Conservation (phyloP, 2,329 filamentous ascomycete genomes). For the Calonectria fujianensis region DNA sequence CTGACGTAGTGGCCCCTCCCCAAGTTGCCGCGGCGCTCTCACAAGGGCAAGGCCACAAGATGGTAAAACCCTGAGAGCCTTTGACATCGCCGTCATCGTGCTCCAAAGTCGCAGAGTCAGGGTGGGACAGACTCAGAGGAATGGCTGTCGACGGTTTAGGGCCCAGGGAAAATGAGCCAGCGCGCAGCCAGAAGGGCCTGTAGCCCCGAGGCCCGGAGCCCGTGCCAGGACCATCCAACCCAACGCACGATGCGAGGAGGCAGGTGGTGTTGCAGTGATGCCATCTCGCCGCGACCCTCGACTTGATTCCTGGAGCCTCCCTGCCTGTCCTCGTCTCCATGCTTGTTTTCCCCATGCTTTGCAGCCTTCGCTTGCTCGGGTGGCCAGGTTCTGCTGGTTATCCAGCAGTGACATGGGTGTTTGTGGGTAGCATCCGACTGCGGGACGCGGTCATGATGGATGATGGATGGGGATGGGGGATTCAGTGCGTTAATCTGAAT, state of each 20-base stretch:
- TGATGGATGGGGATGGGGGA: constrained; percentile 36
- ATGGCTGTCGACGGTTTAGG: constrained; percentile 13
- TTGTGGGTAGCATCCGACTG: constrained; percentile 49
- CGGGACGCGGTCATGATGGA: constrained; percentile 41
- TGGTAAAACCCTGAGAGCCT: constrained; percentile 49
- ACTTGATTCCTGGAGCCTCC: constrained; percentile 42
- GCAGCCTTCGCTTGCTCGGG: constrained; percentile 47
- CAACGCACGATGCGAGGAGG: constrained; percentile 46
- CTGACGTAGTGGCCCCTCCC: constrained; percentile 55
- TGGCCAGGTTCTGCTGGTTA: constrained; percentile 44
- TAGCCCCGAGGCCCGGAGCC: constrained; percentile 26
- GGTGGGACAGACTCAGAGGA: constrained; percentile 51
- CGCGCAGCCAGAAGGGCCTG: constrained; percentile 19
- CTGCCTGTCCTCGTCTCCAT: constrained; percentile 36
- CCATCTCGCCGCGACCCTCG: constrained; percentile 48
- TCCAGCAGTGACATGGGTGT: constrained; percentile 43
- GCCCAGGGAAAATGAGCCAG: constrained; percentile 20
- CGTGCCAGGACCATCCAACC: constrained; percentile 33
- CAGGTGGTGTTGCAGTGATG: constrained; percentile 55
- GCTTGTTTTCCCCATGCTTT: constrained; percentile 46
- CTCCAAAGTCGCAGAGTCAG: constrained; percentile 49
- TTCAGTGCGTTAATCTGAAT: constrained; percentile 41
- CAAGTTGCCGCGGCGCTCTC: constrained; percentile 48
- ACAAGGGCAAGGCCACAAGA: constrained; percentile 48
- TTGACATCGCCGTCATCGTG: constrained; percentile 52